Percentiles rank a stretch among this genome's conserved stretches.
Evolutionary conservation across 1,139 yeast species (phyloP).

Genomic region (Sugiyamaella xylanicola): DNA sequence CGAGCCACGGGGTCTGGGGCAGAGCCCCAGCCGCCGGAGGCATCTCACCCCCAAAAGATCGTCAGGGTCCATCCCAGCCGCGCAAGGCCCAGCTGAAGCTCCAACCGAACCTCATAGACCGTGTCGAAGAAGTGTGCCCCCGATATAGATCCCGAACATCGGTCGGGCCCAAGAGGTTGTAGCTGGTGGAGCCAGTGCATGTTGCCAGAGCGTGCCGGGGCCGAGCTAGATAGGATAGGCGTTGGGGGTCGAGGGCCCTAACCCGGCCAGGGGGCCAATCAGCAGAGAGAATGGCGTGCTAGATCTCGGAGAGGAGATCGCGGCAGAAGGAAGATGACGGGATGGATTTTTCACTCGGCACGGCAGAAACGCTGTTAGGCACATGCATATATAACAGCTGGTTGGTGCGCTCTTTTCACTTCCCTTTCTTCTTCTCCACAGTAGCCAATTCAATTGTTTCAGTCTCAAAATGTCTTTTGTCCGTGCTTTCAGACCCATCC

Average conservation of each 20-base stretch:
- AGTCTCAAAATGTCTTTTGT: constrained; percentile 23
- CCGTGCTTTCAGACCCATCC: constrained; percentile 24
- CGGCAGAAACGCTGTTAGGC: background rate
- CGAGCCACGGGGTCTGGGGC: background rate
- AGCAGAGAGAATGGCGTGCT: background rate
- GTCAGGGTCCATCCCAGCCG: background rate
- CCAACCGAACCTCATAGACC: too few relatives aligned
- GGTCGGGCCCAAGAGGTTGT: too few relatives aligned
- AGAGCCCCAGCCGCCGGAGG: background rate
- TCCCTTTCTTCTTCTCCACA: background rate
- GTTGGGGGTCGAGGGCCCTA: background rate
- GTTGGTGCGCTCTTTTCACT: background rate
- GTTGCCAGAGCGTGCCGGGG: too few relatives aligned
- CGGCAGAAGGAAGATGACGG: background rate
- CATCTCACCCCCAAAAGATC: background rate
- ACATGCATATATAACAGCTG: constrained; percentile 4
- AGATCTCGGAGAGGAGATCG: background rate
- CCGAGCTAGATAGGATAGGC: too few relatives aligned
- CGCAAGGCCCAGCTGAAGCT: too few relatives aligned
- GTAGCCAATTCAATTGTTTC: background rate
- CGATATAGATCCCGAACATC: too few relatives aligned
- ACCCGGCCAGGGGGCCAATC: background rate
- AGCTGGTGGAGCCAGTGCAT: too few relatives aligned
- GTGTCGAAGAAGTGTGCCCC: too few relatives aligned
- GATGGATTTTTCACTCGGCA: background rate